A percentile compares a stretch with the other conserved stretches of the same genome.
phyloP scores from a whole-genome alignment of 2,329 filamentous ascomycete genomes.

The Fusarium penzigii region DNA sequence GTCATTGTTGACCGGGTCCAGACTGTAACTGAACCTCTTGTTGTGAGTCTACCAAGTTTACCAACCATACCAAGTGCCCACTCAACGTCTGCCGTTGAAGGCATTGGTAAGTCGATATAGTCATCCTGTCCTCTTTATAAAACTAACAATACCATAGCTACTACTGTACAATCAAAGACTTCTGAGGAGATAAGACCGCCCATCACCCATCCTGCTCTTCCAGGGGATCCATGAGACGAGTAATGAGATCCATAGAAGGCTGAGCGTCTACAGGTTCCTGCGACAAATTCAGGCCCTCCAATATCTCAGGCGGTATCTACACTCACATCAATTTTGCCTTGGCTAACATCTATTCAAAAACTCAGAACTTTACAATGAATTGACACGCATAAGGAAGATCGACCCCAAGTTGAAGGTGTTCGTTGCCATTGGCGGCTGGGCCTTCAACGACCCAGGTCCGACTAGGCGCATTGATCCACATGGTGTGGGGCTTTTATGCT shows the following conservation, averaged over 20 bases:
- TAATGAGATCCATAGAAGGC: conserved; percentile 34
- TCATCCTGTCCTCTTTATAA: too few species aligned
- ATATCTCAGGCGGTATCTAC: conserved; percentile 24
- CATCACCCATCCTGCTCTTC: conserved; percentile 5
- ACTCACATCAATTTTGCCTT: conserved; percentile 40
- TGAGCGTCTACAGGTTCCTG: conserved; percentile 25
- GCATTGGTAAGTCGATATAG: conserved; percentile 17
- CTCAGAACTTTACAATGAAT: conserved; percentile 5
- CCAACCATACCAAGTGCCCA: conserved; percentile 30
- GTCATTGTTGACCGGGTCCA: conserved; percentile 29
- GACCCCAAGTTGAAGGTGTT: conserved; percentile 32
- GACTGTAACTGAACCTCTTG: conserved; percentile 5
- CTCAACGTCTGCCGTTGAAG: conserved; percentile 41
- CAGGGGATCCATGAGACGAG: conserved; percentile 1
- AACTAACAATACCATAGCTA: conserved; percentile 21
- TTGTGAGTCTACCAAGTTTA: conserved; percentile 15
- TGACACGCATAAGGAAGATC: conserved; percentile 23
- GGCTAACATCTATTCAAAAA: conserved; percentile 31
- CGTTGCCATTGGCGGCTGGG: conserved; percentile 4
- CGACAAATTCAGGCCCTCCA: conserved; percentile 25
- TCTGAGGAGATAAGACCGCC: conserved; percentile 22
- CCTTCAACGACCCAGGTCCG: conserved; percentile 5
- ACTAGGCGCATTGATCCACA: conserved; percentile 13
- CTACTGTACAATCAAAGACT: conserved; percentile 32
- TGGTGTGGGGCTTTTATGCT: background rate